These are phyloP conservation scores for Zopfia rhizophila DNA, from an alignment of 2,329 filamentous ascomycete species.

Conservation along the genomic window DNA sequence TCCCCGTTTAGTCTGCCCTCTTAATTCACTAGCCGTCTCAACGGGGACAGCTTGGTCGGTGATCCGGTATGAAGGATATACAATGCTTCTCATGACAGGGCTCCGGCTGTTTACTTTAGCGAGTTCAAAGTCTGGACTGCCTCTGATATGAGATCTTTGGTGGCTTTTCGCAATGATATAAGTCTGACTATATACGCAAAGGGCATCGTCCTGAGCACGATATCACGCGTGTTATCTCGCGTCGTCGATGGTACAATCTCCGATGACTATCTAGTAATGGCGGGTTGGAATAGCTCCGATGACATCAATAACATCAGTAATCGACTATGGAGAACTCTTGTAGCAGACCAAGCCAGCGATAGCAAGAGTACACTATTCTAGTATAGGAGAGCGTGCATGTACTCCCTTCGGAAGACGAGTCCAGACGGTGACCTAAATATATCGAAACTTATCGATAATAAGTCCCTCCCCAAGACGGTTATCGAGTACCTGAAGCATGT, in stretches of 20 bases:
- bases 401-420: conserved; percentile 7
- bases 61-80: too few relatives aligned
- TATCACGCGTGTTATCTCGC: conserved; percentile 11
- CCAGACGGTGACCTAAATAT: conserved; percentile 12
- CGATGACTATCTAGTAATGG: conserved; percentile 5
- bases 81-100: too few relatives aligned
- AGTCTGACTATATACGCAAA: conserved; percentile 40
- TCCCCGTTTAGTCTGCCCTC: neutral
- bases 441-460: conserved; percentile 6
- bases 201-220: conserved; percentile 38
- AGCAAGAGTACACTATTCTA: conserved; percentile 15
- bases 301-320: conserved; percentile 6
- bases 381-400: conserved; percentile 25
- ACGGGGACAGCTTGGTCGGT: too few relatives aligned
- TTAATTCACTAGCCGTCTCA: too few relatives aligned
- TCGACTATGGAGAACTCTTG: conserved; percentile 21
- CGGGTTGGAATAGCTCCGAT: conserved; percentile 1
- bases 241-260: conserved; percentile 10
- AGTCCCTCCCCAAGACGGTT: conserved; percentile 4
- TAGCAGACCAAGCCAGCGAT: conserved; percentile 17
- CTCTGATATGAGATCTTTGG: conserved; percentile 26
- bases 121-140: too few relatives aligned
- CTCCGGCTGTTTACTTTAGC: too few relatives aligned
- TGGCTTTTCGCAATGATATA: conserved; percentile 36
- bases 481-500: conserved; percentile 15